These are phyloP conservation scores for Acanthamoeba healyi DNA, from an alignment of 208 protist species.

Conservation along the genomic window DNA sequence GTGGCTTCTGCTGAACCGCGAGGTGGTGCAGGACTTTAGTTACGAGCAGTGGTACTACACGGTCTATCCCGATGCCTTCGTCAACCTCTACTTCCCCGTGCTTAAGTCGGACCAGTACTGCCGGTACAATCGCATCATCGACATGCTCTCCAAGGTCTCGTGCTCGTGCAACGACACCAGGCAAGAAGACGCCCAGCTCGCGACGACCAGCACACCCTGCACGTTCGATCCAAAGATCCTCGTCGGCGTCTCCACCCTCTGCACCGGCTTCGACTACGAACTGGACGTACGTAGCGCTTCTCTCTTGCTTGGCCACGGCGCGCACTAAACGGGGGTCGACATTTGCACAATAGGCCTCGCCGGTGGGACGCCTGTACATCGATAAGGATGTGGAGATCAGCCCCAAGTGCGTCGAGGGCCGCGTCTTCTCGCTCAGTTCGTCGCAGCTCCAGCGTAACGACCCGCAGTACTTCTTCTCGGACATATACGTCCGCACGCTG, in stretches of 20 bases:
- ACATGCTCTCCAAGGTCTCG: slow-evolving; percentile 38
- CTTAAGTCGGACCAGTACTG: slow-evolving; percentile 61
- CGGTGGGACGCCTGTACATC: background rate
- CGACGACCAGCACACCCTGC: background rate
- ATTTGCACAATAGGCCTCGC: slow-evolving; percentile 27
- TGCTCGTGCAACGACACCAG: background rate
- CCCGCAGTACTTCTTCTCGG: slow-evolving; percentile 25
- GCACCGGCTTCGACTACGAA: background rate
- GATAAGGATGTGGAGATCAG: slow-evolving; percentile 14
- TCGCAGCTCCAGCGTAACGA: slow-evolving; percentile 34
- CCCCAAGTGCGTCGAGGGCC: slow-evolving; percentile 5
- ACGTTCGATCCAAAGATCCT: background rate
- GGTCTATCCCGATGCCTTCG: slow-evolving; percentile 3
- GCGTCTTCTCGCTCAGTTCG: slow-evolving; percentile 6
- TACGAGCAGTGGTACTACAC: slow-evolving; percentile 34
- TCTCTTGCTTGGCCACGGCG: too few relatives aligned
- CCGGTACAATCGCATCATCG: slow-evolving; percentile 62
- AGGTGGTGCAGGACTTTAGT: slow-evolving; percentile 25
- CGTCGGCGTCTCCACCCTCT: slow-evolving; percentile 15
- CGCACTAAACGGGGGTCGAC: too few relatives aligned
- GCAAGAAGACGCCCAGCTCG: background rate
- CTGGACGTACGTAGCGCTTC: background rate
- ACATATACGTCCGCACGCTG: slow-evolving; percentile 38
- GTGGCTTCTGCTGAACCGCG: background rate
- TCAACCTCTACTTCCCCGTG: slow-evolving; percentile 27